Percentiles rank a stretch among this genome's conserved stretches.
Conservation (phyloP, 192 early-diverging fungal species). For the Backusella parvicylindrica region DNA sequence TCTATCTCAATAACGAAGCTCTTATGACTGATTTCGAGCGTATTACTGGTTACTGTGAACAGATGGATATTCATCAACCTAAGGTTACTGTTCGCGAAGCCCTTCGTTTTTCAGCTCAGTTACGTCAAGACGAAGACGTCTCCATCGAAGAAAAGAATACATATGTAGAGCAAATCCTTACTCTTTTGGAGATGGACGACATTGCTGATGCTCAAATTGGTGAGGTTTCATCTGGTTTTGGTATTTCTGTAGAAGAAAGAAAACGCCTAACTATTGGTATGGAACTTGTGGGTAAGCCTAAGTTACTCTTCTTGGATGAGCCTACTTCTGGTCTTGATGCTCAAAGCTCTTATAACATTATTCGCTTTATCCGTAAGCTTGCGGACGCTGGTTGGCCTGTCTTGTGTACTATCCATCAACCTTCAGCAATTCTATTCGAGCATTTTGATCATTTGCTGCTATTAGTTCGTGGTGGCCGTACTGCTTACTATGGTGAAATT, state of each 20-base stretch:
- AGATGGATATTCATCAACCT: slow-evolving; percentile 83
- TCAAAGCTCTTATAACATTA: slow-evolving; percentile 73
- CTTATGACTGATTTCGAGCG: slow-evolving; percentile 52
- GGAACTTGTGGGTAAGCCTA: slow-evolving; percentile 76
- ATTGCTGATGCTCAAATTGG: slow-evolving; percentile 62
- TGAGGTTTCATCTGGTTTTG: slow-evolving; percentile 44
- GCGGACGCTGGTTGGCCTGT: slow-evolving; percentile 67
- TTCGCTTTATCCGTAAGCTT: slow-evolving; percentile 67
- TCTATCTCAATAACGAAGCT: slow-evolving; percentile 52
- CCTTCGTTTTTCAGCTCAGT: slow-evolving; percentile 72
- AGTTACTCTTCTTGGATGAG: slow-evolving; percentile 76
- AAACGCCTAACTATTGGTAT: slow-evolving; percentile 81
- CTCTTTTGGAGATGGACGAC: slow-evolving; percentile 54
- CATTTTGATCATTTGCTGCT: slow-evolving; percentile 83
- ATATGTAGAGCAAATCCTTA: slow-evolving; percentile 52
- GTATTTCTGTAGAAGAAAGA: slow-evolving; percentile 81
- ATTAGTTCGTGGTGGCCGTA: slow-evolving; percentile 73
- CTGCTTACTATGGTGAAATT: slow-evolving; percentile 80
- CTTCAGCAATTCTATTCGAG: slow-evolving; percentile 76
- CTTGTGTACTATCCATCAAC: slow-evolving; percentile 86
- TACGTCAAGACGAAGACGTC: slow-evolving; percentile 62
- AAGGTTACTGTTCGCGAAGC: slow-evolving; percentile 92
- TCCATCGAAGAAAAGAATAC: slow-evolving; percentile 41
- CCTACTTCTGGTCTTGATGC: slow-evolving; percentile 75
- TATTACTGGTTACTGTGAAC: slow-evolving; percentile 79